Percentiles rank a stretch among this genome's conserved stretches.
These are phyloP conservation scores for Magnusiomyces tetraspermus DNA, from an alignment of 1,139 yeast genomes.

Conservation along the genomic window DNA sequence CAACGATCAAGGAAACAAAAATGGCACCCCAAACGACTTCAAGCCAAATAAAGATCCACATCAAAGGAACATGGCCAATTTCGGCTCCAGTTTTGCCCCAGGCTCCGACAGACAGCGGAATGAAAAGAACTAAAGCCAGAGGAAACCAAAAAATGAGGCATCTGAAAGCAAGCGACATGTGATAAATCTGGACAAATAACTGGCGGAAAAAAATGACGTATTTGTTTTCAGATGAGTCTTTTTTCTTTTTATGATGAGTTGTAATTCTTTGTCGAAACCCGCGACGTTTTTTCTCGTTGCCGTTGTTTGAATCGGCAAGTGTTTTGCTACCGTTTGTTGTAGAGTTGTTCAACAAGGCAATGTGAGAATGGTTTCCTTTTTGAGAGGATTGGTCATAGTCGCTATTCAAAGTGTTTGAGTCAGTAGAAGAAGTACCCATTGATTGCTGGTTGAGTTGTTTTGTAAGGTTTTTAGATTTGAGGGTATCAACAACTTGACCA, in stretches of 20 bases:
- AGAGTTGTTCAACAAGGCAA: neutral
- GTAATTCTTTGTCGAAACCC: conserved; percentile 16
- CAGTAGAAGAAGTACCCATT: neutral
- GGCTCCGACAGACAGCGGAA: conserved; percentile 36
- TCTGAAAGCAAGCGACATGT: conserved; percentile 29
- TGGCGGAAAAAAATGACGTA: conserved; percentile 22
- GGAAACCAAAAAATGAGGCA: conserved; percentile 34
- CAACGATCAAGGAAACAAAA: conserved; percentile 31
- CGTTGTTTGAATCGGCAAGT: conserved; percentile 9
- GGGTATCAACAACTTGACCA: conserved; percentile 23
- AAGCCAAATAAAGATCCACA: conserved; percentile 38
- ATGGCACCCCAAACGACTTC: conserved; percentile 37
- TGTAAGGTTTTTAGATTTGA: conserved; percentile 17
- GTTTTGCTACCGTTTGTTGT: neutral
- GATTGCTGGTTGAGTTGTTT: conserved; percentile 7
- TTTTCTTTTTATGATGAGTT: conserved; percentile 5
- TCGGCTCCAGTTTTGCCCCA: conserved; percentile 28
- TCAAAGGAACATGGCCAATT: conserved; percentile 31
- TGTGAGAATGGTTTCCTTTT: conserved; percentile 5
- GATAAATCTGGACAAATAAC: conserved; percentile 23
- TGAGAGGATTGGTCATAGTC: neutral
- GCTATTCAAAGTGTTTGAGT: neutral
- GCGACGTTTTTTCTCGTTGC: neutral
- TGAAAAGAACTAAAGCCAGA: conserved; percentile 31
- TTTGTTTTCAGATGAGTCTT: conserved; percentile 9